These are phyloP conservation scores for Calonectria hongkongensis DNA, from an alignment of 2,329 filamentous ascomycete species.

Conservation along the genomic window DNA sequence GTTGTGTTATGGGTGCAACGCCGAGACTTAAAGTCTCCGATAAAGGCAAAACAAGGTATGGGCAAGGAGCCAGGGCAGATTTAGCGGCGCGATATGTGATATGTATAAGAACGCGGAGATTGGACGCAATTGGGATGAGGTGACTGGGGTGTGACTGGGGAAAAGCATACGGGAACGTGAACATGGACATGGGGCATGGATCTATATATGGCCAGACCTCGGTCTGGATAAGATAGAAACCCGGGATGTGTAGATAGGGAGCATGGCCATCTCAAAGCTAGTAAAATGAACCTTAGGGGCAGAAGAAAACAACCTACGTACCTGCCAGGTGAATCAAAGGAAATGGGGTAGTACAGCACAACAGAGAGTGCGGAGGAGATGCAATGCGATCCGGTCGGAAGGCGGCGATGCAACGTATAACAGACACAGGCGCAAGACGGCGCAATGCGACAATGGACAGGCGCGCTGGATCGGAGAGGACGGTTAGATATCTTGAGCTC, in stretches of 20 bases:
- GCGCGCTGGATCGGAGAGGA: constrained; percentile 49
- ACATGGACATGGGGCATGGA: constrained; percentile 30
- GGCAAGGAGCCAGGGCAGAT: constrained; percentile 44
- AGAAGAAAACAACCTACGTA: constrained; percentile 25
- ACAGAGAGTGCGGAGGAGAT: constrained; percentile 28
- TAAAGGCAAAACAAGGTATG: constrained; percentile 36
- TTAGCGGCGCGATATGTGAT: constrained; percentile 17
- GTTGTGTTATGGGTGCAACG: constrained; percentile 25
- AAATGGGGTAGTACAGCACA: constrained; percentile 31
- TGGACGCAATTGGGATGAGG: constrained; percentile 42
- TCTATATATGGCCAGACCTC: constrained; percentile 30
- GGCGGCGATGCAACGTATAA: constrained; percentile 46
- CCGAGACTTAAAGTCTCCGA: constrained; percentile 33
- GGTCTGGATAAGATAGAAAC: constrained; percentile 35
- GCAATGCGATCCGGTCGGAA: constrained; percentile 42
- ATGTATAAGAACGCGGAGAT: constrained; percentile 39
- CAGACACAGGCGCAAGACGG: constrained; percentile 42
- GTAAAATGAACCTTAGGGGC: background rate
- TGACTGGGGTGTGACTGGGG: constrained; percentile 46
- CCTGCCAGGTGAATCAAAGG: constrained; percentile 1
- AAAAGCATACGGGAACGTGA: constrained; percentile 35
- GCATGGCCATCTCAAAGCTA: constrained; percentile 2
- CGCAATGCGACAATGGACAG: constrained; percentile 50
- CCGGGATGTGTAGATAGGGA: constrained; percentile 18
- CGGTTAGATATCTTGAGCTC: constrained; percentile 33